Evolutionary conservation across 352 stramenopile species (phyloP).

Genomic region (Elongisporangium anandrum): DNA sequence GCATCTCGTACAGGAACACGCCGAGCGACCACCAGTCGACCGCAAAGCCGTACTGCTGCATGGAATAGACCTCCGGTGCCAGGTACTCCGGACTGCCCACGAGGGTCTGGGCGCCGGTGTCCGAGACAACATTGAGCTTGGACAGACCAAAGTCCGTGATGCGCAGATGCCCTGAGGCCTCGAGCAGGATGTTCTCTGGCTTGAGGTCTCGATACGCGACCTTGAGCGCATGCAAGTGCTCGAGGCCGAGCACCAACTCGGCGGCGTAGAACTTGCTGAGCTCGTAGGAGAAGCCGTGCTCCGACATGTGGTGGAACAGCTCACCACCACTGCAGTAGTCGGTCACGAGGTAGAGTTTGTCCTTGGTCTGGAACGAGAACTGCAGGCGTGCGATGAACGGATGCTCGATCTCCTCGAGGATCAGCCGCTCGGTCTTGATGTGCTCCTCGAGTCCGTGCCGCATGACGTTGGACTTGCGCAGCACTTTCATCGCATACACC

Average conservation of each 20-base stretch:
- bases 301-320: conserved; percentile 97
- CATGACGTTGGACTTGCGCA: conserved; percentile 95
- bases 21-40: conserved; percentile 93
- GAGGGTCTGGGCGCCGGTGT: conserved; percentile 61
- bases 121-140: conserved; percentile 69
- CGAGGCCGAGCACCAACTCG: conserved; percentile 93
- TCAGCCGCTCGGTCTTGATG: conserved; percentile 96
- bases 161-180: conserved; percentile 90
- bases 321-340: conserved; percentile 93
- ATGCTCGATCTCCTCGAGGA: conserved; percentile 96
- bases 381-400: conserved; percentile 98
- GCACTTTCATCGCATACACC: conserved; percentile 98
- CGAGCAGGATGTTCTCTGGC: conserved; percentile 93
- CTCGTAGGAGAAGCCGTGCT: conserved; percentile 71
- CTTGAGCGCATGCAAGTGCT: conserved; percentile 93
- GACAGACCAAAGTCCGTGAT: conserved; percentile 96
- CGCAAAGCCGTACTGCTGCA: conserved; percentile 75
- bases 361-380: conserved; percentile 96
- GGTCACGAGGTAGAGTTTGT: conserved; percentile 87
- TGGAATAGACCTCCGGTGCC: conserved; percentile 77
- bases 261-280: conserved; percentile 93
- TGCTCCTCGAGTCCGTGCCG: conserved; percentile 92
- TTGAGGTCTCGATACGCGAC: conserved; percentile 98
- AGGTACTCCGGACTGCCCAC: conserved; percentile 89
- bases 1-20: conserved; percentile 89